phyloP scores from a whole-genome alignment of 2,329 filamentous ascomycete species.

The Xylaria sp. region DNA sequence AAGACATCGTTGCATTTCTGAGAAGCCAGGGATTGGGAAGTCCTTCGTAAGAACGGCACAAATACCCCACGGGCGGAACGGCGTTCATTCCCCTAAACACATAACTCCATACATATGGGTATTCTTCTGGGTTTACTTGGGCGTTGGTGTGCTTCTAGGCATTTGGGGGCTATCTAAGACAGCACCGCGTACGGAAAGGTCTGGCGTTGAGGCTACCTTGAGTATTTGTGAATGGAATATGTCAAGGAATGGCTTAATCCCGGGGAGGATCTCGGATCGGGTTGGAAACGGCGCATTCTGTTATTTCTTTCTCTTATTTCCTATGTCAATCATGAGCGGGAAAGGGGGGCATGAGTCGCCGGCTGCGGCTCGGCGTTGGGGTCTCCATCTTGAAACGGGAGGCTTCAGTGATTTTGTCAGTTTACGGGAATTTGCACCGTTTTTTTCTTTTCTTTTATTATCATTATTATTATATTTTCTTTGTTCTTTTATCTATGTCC shows the following conservation, averaged over 20 bases:
- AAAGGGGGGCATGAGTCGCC: slow-evolving; percentile 9
- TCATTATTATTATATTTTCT: too few relatives aligned
- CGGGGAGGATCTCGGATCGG: too few relatives aligned
- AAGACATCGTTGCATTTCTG: slow-evolving; percentile 50
- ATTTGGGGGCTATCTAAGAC: background rate
- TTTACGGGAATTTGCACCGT: background rate
- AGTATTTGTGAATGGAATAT: background rate
- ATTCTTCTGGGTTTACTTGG: too few relatives aligned
- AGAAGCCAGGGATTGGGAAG: background rate
- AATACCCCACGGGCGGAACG: too few relatives aligned
- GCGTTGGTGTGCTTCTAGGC: slow-evolving; percentile 1
- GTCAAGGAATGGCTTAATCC: too few relatives aligned
- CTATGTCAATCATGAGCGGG: background rate
- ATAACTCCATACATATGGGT: too few relatives aligned
- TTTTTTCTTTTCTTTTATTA: too few relatives aligned
- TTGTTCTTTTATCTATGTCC: too few relatives aligned
- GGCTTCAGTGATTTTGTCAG: background rate
- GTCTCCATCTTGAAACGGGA: slow-evolving; percentile 12
- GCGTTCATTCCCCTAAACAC: too few relatives aligned
- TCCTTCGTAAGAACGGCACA: background rate
- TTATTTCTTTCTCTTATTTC: background rate
- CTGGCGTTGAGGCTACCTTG: background rate
- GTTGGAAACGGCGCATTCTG: background rate
- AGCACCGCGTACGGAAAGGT: background rate
- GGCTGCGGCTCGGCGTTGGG: slow-evolving; percentile 17